phyloP scores from a whole-genome alignment of 148 eudicot species.

The Cornus kousa region DNA sequence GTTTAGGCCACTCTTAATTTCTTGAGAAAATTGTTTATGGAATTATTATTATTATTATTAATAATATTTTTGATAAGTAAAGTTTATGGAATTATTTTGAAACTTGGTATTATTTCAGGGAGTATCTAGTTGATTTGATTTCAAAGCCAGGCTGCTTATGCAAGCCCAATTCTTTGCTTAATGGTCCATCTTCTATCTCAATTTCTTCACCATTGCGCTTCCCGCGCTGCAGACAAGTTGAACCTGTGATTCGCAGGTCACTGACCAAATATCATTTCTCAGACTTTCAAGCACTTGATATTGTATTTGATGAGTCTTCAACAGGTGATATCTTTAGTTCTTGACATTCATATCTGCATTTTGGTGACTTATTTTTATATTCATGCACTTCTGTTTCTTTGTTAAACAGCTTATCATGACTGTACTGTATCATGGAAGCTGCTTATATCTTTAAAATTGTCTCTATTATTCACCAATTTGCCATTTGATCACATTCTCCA shows the following conservation, averaged over 20 bases:
- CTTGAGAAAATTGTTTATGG: neutral
- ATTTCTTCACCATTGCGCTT: slow-evolving; percentile 90
- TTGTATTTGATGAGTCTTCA: slow-evolving; percentile 63
- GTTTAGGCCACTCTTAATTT: neutral
- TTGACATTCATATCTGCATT: neutral
- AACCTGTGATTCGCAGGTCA: slow-evolving; percentile 65
- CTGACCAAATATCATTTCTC: slow-evolving; percentile 77
- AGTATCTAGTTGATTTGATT: slow-evolving; percentile 79
- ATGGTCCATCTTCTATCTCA: slow-evolving; percentile 90
- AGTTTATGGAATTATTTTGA: neutral
- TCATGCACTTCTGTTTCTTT: neutral
- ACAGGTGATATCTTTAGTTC: slow-evolving; percentile 50
- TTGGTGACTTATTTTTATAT: neutral
- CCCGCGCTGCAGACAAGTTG: slow-evolving; percentile 75
- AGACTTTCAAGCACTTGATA: slow-evolving; percentile 68
- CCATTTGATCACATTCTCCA: neutral
- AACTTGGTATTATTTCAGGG: slow-evolving; percentile 47
- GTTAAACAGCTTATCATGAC: neutral
- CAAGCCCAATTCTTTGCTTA: slow-evolving; percentile 83
- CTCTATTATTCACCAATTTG: neutral
- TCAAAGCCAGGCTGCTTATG: slow-evolving; percentile 81
- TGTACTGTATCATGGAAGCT: neutral
- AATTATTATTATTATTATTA: no score
- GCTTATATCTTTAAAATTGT: neutral
- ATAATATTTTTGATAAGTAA: no score